These are phyloP conservation scores for Rhodocollybia butyracea DNA, from an alignment of 768 basidiomycete species.

Conservation along the genomic window DNA sequence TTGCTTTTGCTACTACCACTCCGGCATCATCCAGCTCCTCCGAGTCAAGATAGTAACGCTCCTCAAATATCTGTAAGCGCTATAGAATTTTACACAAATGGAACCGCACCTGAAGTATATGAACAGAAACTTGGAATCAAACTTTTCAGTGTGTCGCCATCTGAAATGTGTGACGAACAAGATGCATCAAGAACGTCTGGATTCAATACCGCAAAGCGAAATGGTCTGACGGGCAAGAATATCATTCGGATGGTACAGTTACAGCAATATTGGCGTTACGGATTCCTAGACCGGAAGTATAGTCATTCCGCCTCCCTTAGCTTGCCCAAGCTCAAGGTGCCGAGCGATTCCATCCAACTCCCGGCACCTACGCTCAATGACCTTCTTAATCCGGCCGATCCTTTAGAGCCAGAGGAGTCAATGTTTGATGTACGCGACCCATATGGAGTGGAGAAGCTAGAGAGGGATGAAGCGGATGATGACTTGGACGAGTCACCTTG, in stretches of 20 bases:
- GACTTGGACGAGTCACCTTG: too few relatives aligned
- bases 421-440: neutral
- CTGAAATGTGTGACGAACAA: constrained; percentile 7
- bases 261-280: constrained; percentile 8
- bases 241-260: constrained; percentile 8
- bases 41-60: too few relatives aligned
- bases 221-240: constrained; percentile 3
- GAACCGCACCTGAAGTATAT: neutral
- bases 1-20: too few relatives aligned
- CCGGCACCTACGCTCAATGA: neutral
- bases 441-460: neutral
- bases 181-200: neutral
- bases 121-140: constrained; percentile 3
- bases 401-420: neutral
- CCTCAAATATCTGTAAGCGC: too few relatives aligned
- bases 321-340: neutral
- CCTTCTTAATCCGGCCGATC: neutral
- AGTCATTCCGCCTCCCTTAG: neutral
- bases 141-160: neutral
- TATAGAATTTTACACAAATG: too few relatives aligned
- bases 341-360: neutral
- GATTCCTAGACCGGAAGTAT: neutral
- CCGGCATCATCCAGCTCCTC: too few relatives aligned
- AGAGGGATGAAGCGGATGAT: neutral
- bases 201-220: constrained; percentile 6